These are phyloP conservation scores for Neurospora tetrasperma DNA, from an alignment of 495 filamentous ascomycete genomes.

Conservation along the genomic window DNA sequence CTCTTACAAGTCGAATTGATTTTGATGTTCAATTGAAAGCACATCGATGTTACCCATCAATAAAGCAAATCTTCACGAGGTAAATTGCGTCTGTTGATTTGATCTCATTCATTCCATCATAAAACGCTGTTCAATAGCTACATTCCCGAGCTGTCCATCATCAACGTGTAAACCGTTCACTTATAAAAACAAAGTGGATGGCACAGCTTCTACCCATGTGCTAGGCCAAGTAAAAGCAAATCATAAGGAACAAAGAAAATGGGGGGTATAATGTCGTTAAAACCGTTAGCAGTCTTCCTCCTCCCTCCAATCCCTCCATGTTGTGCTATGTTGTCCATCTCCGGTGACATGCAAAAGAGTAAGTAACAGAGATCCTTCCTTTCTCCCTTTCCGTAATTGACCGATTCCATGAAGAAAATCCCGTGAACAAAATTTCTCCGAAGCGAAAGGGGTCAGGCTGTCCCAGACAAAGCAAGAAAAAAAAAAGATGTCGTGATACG, in stretches of 20 bases:
- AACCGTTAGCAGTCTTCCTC: background rate
- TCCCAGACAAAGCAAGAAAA: background rate
- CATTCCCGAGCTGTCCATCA: background rate
- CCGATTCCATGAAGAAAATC: background rate
- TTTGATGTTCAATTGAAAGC: no score
- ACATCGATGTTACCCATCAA: no score
- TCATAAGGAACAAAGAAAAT: conserved; percentile 14
- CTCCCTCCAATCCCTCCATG: background rate
- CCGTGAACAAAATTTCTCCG: background rate
- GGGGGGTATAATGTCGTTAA: conserved; percentile 6
- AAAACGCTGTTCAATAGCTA: background rate
- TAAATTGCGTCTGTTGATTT: background rate
- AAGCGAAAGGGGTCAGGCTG: background rate
- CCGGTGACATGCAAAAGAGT: background rate
- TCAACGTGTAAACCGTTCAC: background rate
- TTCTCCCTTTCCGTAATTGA: background rate
- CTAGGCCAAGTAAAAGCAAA: background rate
- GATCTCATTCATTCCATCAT: background rate
- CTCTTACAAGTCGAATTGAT: no score
- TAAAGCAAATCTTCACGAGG: background rate
- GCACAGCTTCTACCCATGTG: background rate
- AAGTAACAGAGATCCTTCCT: background rate
- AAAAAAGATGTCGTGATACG: background rate
- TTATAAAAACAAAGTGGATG: background rate
- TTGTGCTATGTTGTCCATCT: background rate